phyloP scores from a whole-genome alignment of 2,329 filamentous ascomycete species.

The Pleurostoma richardsiae region DNA sequence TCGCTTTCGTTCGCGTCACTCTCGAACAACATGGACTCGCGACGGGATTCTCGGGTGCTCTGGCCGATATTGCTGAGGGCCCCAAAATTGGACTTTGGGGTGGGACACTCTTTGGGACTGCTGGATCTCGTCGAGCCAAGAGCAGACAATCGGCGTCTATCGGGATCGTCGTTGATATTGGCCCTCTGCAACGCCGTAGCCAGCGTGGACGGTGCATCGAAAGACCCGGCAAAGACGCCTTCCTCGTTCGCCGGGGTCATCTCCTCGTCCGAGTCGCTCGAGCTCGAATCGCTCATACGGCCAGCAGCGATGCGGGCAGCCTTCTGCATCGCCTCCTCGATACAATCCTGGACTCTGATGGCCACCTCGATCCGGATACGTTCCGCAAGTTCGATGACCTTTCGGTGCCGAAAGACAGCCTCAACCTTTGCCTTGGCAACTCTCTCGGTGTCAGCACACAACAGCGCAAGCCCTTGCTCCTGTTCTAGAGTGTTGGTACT shows the following conservation, averaged over 20 bases:
- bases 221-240: conserved; percentile 50
- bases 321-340: conserved; percentile 85
- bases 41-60: conserved; percentile 57
- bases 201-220: conserved; percentile 52
- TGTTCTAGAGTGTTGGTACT: conserved; percentile 88
- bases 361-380: conserved; percentile 93
- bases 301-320: conserved; percentile 84
- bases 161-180: conserved; percentile 30
- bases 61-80: conserved; percentile 54
- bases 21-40: conserved; percentile 74
- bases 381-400: conserved; percentile 93
- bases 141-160: conserved; percentile 42
- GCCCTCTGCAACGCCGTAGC: conserved; percentile 47
- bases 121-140: conserved; percentile 77
- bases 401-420: conserved; percentile 82
- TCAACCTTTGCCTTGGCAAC: conserved; percentile 87
- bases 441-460: conserved; percentile 88
- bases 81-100: conserved; percentile 76
- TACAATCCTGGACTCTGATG: conserved; percentile 89
- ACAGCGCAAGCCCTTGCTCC: conserved; percentile 78
- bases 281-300: conserved; percentile 72
- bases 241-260: conserved; percentile 43
- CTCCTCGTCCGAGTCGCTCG: conserved; percentile 48
- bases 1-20: conserved; percentile 85
- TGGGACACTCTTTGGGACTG: conserved; percentile 87